phyloP scores from a whole-genome alignment of 2,329 filamentous ascomycete species.

The Colletotrichum sp. region DNA sequence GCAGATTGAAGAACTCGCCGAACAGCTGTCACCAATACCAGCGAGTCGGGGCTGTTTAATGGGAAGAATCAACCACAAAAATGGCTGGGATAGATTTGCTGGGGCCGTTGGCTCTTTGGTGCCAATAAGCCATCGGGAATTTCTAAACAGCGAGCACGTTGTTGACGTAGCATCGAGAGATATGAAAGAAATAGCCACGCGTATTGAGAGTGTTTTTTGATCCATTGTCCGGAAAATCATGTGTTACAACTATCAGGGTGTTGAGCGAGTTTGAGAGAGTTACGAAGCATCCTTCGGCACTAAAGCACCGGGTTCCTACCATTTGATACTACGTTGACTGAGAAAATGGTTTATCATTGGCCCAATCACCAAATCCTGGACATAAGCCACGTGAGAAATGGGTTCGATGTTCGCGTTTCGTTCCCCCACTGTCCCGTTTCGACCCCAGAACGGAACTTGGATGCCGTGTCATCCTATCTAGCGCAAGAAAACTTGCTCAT shows the following conservation, averaged over 20 bases:
- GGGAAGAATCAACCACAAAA: background rate
- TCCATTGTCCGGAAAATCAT: background rate
- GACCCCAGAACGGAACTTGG: background rate
- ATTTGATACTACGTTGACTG: background rate
- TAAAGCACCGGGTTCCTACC: background rate
- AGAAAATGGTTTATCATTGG: background rate
- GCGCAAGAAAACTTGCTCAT: conserved; percentile 7
- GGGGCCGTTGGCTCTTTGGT: background rate
- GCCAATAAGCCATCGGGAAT: background rate
- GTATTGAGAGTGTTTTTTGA: background rate
- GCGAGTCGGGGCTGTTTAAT: background rate
- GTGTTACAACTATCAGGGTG: background rate
- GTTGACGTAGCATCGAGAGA: background rate
- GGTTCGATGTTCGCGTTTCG: background rate
- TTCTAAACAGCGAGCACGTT: background rate
- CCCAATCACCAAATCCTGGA: background rate
- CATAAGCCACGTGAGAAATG: background rate
- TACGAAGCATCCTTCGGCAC: background rate
- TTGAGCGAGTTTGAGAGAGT: conserved; percentile 14
- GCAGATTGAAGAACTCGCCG: background rate
- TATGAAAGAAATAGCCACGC: background rate
- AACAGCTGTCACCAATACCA: background rate
- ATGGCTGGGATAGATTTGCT: background rate
- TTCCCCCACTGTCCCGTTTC: background rate
- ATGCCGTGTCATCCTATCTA: background rate